Conservation (phyloP, 1,284 basidiomycete species). For the Rhizoctonia solani region DNA sequence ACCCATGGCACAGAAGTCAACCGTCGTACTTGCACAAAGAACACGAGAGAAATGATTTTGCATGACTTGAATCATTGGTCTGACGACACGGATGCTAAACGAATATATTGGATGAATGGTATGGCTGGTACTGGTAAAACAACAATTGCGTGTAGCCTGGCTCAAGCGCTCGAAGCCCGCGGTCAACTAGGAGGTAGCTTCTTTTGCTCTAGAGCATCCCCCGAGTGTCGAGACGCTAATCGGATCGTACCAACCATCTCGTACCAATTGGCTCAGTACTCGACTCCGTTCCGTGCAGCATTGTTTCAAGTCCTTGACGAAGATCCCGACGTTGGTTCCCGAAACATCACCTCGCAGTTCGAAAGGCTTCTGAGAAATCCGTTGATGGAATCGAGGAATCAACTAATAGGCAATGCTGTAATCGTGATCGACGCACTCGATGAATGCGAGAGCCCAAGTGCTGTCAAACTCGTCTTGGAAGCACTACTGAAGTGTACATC, state of each 20-base stretch:
- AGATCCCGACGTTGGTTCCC: not conserved
- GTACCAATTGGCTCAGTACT: conserved; percentile 23
- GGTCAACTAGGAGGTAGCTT: conserved; percentile 42
- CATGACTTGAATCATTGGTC: conserved; percentile 37
- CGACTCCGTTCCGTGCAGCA: not conserved
- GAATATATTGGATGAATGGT: conserved; percentile 41
- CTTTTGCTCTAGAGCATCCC: conserved; percentile 43
- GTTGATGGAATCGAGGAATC: not conserved
- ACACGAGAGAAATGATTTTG: conserved; percentile 38
- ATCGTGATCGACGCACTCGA: not conserved
- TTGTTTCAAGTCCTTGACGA: not conserved
- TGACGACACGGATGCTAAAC: not conserved
- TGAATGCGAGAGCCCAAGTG: not conserved
- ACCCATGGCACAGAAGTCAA: not conserved
- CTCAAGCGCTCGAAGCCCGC: conserved; percentile 18
- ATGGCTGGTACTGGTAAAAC: no score
- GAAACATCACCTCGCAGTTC: not conserved
- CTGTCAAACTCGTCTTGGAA: not conserved
- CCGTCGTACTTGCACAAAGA: conserved; percentile 12
- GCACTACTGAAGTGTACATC: not conserved
- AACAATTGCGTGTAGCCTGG: conserved; percentile 41
- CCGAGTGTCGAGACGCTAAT: conserved; percentile 10
- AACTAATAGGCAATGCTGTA: not conserved
- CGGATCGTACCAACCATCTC: conserved; percentile 26
- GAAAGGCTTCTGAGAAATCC: not conserved